Base-by-base conservation (phyloP, 192 early-diverging fungal genomes). In the Jimgerdemannia lactiflua region DNA sequence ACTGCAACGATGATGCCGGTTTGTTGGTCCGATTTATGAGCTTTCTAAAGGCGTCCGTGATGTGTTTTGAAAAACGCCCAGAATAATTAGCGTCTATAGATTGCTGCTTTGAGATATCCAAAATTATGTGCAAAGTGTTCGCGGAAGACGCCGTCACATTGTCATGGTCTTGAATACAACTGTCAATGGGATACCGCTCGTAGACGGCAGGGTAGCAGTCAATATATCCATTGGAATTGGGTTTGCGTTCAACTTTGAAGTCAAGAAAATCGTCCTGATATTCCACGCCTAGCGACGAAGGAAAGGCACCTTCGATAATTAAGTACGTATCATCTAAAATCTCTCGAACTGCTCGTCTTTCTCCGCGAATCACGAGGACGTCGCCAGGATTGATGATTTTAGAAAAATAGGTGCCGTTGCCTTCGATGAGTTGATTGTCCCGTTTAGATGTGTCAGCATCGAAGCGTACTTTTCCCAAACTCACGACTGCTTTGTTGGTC, bases 331-430 rank as follows among this genome's bases (percentile, higher is more conserved):
- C 49, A 2, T 6, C 6, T 59, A 59, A 59, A 59, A 59, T 14
- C 41, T 67, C 49, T 72, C 19, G 70, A 39, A n/a, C 19, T 67
- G 42, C 63, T 39, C 18, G 67, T 65, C 20, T 72, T 43, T 20
- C 20, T 11, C 39, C 71, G 40, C 41, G 66, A 70, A 77, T 72
- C 9, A 77, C 64, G 18, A 77, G 42, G 40, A 14, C 70, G 40
- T 77, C 70, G 3, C 64, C 71, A 20, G 41, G 43, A 1, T 42
- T 43, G 18, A 77, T 20, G 10, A 67, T 67, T 42, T 40, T 4
- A 7, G 64, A 67, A 42, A 77, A 77, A 4, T 66, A 43, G 3
- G 75, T 77, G 54, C 42, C 40, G 7, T 66, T 74, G 6, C 75
- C 75, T 59, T 59, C 49, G 14, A 59, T 59, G 0, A 59, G 6